Conservation (phyloP, 768 basidiomycete species). For the Trametes coccinea region DNA sequence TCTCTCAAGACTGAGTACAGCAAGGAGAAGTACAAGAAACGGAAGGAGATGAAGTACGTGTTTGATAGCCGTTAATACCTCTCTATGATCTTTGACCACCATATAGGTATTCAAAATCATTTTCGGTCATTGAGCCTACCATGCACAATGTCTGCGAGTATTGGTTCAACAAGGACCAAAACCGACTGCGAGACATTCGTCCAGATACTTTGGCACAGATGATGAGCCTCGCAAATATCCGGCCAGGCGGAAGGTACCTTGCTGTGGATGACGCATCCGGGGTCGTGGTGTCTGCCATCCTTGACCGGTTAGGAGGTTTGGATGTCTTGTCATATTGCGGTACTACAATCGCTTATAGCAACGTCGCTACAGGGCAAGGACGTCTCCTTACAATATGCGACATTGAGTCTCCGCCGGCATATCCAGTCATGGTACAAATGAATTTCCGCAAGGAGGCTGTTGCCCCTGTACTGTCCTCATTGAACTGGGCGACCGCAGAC, state of each 20-base stretch:
- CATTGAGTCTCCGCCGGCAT: conserved; percentile 90
- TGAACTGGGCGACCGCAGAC: conserved; percentile 92
- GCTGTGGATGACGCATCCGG: conserved; percentile 93
- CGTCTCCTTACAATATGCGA: conserved; percentile 83
- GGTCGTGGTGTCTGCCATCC: conserved; percentile 76
- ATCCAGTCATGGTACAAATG: conserved; percentile 80
- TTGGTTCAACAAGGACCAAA: conserved; percentile 85
- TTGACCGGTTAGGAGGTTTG: conserved; percentile 84
- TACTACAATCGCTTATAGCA: conserved; percentile 2
- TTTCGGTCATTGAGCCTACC: conserved; percentile 87
- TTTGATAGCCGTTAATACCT: neutral
- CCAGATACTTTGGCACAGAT: conserved; percentile 89
- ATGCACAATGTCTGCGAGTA: conserved; percentile 85
- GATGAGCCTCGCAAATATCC: conserved; percentile 77
- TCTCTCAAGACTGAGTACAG: conserved; percentile 96
- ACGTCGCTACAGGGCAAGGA: conserved; percentile 60
- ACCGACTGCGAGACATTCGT: conserved; percentile 79
- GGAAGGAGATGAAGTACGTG: conserved; percentile 93
- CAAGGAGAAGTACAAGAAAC: conserved; percentile 96
- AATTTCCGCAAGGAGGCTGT: conserved; percentile 68
- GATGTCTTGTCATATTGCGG: neutral
- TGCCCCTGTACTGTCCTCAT: conserved; percentile 56
- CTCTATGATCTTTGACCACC: neutral
- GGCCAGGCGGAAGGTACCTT: conserved; percentile 85
- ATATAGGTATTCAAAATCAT: conserved; percentile 78